phyloP scores from a whole-genome alignment of 2,329 filamentous ascomycete species.

The Tolypocladium tropicale region DNA sequence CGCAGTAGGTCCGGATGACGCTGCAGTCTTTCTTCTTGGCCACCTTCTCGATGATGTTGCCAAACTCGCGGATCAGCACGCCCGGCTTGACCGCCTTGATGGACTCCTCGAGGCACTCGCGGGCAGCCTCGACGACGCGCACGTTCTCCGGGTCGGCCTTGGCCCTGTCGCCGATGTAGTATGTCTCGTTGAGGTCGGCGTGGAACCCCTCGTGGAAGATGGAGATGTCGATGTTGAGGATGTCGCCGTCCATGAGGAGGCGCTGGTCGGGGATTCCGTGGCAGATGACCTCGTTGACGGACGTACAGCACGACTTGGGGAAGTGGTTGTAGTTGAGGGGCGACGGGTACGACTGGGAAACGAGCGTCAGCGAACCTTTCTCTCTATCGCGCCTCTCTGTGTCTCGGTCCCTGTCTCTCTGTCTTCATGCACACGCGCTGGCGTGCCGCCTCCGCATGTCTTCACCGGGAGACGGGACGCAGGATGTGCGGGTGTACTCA shows the following conservation, averaged over 20 bases:
- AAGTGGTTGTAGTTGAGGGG: conserved; percentile 93
- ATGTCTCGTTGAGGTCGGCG: conserved; percentile 95
- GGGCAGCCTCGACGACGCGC: conserved; percentile 79
- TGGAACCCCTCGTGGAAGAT: conserved; percentile 93
- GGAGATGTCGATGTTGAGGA: conserved; percentile 93
- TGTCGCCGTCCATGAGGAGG: conserved; percentile 80
- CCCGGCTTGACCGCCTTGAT: conserved; percentile 91
- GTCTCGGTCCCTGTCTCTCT: too few relatives aligned
- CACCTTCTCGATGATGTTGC: conserved; percentile 90
- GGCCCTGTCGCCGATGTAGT: conserved; percentile 89
- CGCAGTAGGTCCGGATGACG: conserved; percentile 92
- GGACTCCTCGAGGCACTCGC: conserved; percentile 82
- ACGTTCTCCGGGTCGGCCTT: conserved; percentile 76
- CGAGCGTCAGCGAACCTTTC: conserved; percentile 3
- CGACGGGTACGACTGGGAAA: conserved; percentile 80
- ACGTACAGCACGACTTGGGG: conserved; percentile 96
- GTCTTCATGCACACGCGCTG: neutral
- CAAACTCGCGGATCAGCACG: conserved; percentile 83
- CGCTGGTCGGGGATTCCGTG: conserved; percentile 95
- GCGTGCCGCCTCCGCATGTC: neutral
- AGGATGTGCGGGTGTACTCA: conserved; percentile 34
- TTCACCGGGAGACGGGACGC: neutral
- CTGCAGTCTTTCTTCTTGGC: conserved; percentile 79
- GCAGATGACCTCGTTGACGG: conserved; percentile 94
- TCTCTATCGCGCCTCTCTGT: neutral